Percentiles rank a stretch among this genome's conserved stretches.
Conservation (phyloP, 306 rosid species). For the Begonia loranthoides region DNA sequence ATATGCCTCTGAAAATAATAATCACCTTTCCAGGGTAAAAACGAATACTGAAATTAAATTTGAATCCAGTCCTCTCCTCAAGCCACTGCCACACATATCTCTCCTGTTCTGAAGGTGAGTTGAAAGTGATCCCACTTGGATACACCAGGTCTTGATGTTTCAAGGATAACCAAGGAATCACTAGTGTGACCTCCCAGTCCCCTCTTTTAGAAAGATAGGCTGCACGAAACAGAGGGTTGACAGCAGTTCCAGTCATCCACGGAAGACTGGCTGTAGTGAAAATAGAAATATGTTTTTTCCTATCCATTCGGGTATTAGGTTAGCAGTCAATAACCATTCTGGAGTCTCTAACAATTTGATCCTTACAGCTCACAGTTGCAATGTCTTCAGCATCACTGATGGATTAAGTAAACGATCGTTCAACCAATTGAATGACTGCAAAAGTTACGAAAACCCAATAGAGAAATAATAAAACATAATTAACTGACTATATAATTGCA, state of each 20-base stretch:
- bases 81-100: constrained; percentile 64
- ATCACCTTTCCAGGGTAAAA: constrained; percentile 79
- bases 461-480: too few relatives aligned
- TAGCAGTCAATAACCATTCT: not conserved
- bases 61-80: constrained; percentile 63
- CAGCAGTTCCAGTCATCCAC: constrained; percentile 97
- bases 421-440: too few relatives aligned
- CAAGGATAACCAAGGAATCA: constrained; percentile 81
- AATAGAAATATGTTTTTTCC: constrained; percentile 62
- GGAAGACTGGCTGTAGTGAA: constrained; percentile 98
- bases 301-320: constrained; percentile 42
- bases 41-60: constrained; percentile 32
- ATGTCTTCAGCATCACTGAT: too few relatives aligned
- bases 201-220: constrained; percentile 60
- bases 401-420: too few relatives aligned
- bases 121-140: constrained; percentile 58
- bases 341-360: not conserved
- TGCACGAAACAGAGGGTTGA: constrained; percentile 91
- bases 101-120: constrained; percentile 58
- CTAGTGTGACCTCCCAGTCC: constrained; percentile 57
- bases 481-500: too few relatives aligned
- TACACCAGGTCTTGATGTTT: constrained; percentile 63
- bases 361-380: too few relatives aligned
- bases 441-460: too few relatives aligned
- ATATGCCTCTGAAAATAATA: constrained; percentile 5